Evolutionary conservation across 2,329 filamentous ascomycete species (phyloP), one percentile per base, ranked within the genome.

Genomic region (Shiraia sp.): DNA sequence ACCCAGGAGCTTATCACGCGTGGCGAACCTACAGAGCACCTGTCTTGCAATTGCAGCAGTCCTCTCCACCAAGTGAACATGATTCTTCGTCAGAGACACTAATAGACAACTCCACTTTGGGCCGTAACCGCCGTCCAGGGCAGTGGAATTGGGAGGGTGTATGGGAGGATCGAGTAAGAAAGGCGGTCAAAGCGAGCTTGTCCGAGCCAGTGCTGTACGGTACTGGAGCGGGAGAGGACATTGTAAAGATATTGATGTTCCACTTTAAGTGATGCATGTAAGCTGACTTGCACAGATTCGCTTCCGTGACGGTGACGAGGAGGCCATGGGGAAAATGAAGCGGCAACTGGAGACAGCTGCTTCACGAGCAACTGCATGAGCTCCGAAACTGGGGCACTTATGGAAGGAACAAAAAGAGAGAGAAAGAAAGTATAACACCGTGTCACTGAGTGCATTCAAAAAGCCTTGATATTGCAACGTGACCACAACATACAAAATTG

Each of bases 141-240:
- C 87, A 95, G 58, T 97, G 92, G 92, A 95, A 95, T 63, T 97
- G 92, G 92, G 90, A 96, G 60, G 91, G 92, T 0, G 92, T 97
- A 0, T 99, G 92, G 92, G 88, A 95, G 65, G 86, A 91, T 51
- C 80, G 92, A 40, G 91, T 96, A 1, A 85, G 82, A 68, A 88
- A 86, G 66, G 87, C 87, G 13, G 81, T 96, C 30, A 80, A 85
- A 36, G 78, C 80, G 8, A 95, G 90, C 60, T 72, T 90, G 35
- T 88, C 88, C 1, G 92, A 97, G 54, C 75, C 83, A 2, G 84
- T 89, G 4, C 72, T 97, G 16, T 97, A n/a, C n/a, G n/a, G n/a
- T n/a, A n/a, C 85, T 71, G 89, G 75, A 4, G 72, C 73, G 22
- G 72, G 79, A 8, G 87, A 90, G 65, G 89, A 95, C 53, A 77